Evolutionary conservation across 345 rosid genomes (phyloP).

Genomic region (Ceriops tagal): DNA sequence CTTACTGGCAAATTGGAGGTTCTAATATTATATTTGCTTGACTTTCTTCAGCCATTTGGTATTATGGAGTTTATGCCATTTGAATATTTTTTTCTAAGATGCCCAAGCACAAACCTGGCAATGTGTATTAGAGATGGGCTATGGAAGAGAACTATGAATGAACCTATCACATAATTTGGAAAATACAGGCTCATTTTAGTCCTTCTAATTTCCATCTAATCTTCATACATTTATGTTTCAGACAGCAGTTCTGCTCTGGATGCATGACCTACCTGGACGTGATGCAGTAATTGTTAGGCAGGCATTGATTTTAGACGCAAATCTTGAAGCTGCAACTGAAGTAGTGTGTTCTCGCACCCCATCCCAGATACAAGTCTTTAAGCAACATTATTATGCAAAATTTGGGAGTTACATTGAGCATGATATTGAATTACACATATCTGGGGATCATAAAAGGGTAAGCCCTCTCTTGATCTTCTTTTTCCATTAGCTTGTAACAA

Average conservation of each 20-base stretch:
- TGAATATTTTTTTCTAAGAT: neutral
- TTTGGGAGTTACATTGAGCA: constrained; percentile 46
- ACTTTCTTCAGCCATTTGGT: constrained; percentile 5
- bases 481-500: neutral
- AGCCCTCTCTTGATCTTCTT: constrained; percentile 4
- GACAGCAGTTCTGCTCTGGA: constrained; percentile 65
- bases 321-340: constrained; percentile 47
- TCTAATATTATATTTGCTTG: constrained; percentile 7
- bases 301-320: constrained; percentile 15
- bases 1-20: constrained; percentile 64
- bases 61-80: neutral
- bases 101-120: too few relatives aligned
- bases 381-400: constrained; percentile 48
- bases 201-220: neutral
- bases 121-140: too few relatives aligned
- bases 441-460: constrained; percentile 58
- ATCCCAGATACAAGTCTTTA: constrained; percentile 55
- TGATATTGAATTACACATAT: constrained; percentile 33
- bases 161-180: too few relatives aligned
- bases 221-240: constrained; percentile 19
- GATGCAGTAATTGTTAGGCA: constrained; percentile 51
- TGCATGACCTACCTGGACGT: constrained; percentile 59
- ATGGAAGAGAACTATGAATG: neutral
- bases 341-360: constrained; percentile 65
- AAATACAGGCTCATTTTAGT: neutral